These are phyloP conservation scores for Ambrosiella cleistominuta DNA, from an alignment of 2,329 filamentous ascomycete genomes.

Conservation along the genomic window DNA sequence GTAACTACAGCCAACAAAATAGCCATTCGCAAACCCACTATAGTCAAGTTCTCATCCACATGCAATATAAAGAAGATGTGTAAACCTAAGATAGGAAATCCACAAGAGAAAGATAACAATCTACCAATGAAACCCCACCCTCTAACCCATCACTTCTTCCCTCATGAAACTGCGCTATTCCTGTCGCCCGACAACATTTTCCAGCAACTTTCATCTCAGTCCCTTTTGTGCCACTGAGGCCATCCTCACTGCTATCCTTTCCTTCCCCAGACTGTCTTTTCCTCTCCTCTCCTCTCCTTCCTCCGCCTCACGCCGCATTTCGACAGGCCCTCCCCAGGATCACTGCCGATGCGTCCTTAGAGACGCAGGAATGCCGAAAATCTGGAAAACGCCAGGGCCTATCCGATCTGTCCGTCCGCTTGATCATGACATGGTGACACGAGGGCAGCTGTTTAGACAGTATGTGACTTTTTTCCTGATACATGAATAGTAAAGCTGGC, in stretches of 20 bases:
- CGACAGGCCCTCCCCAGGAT: neutral
- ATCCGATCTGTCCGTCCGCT: neutral
- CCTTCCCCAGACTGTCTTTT: neutral
- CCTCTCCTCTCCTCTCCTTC: neutral
- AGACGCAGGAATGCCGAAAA: conserved; percentile 3
- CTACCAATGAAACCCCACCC: neutral
- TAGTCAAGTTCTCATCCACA: neutral
- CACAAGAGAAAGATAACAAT: neutral
- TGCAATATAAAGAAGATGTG: neutral
- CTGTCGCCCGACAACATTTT: neutral
- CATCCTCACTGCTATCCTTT: neutral
- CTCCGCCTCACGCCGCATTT: neutral
- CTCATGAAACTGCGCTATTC: neutral
- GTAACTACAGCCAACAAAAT: too few species aligned
- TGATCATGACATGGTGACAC: neutral
- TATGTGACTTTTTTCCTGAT: neutral
- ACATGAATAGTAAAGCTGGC: neutral
- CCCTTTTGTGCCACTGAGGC: neutral
- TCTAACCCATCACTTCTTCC: neutral
- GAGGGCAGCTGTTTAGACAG: neutral
- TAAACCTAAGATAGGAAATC: neutral
- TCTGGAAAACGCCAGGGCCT: neutral
- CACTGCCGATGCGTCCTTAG: conserved; percentile 1
- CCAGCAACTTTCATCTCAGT: neutral
- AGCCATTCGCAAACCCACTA: neutral